Conservation (phyloP, 768 basidiomycete genomes). For the Mycena rebaudengoi region DNA sequence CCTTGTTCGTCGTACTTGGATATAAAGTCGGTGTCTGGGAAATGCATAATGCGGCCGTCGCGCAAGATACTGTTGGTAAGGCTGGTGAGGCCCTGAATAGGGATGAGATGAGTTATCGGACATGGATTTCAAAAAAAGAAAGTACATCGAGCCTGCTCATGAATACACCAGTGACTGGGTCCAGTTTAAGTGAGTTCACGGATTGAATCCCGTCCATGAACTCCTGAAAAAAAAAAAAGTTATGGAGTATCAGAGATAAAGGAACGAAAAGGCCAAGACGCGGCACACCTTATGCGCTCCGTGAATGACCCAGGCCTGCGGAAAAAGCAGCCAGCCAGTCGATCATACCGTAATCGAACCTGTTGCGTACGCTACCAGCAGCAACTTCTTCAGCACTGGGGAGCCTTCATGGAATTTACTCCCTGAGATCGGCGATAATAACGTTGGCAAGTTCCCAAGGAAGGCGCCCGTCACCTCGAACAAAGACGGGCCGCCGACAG, state of each 20-base stretch:
- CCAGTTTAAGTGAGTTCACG: no score
- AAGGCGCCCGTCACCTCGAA: slow-evolving; percentile 2
- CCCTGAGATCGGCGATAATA: slow-evolving; percentile 18
- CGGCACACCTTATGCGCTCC: slow-evolving; percentile 28
- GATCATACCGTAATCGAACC: no score
- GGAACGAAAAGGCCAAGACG: background rate
- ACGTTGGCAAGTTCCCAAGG: slow-evolving; percentile 30
- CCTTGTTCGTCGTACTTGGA: slow-evolving; percentile 23
- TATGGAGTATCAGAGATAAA: background rate
- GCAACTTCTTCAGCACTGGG: background rate
- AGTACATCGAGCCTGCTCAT: slow-evolving; percentile 24
- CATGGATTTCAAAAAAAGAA: background rate
- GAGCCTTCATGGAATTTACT: background rate
- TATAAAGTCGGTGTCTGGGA: slow-evolving; percentile 13
- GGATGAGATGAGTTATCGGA: background rate
- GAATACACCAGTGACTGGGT: no score
- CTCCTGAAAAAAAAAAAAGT: background rate
- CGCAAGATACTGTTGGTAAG: slow-evolving; percentile 27
- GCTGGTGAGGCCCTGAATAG: slow-evolving; percentile 9
- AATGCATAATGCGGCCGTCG: slow-evolving; percentile 29
- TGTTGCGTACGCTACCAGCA: slow-evolving; percentile 20
- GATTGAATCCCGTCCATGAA: slow-evolving; percentile 23
- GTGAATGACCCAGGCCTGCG: slow-evolving; percentile 31
- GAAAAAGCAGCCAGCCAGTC: background rate
- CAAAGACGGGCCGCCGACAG: background rate